Evolutionary conservation across 805 yeast genomes (phyloP).

Genomic region (Priceomyces castillae): DNA sequence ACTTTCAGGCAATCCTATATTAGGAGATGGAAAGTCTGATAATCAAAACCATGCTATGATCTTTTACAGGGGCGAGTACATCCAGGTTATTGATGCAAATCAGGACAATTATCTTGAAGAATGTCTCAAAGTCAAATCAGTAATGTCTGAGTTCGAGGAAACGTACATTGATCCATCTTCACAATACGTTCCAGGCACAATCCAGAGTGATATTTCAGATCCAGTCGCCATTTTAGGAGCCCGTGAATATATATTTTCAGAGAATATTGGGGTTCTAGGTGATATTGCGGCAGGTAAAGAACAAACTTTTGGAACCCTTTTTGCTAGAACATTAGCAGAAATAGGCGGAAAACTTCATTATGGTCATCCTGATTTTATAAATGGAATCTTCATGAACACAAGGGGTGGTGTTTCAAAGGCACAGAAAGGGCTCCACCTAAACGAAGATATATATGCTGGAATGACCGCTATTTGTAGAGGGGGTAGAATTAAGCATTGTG

Average conservation of each 20-base stretch:
- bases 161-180: conserved; percentile 52
- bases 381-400: conserved; percentile 88
- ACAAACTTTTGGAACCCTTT: conserved; percentile 93
- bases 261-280: conserved; percentile 87
- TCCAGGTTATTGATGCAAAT: conserved; percentile 93
- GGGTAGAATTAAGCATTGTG: conserved; percentile 93
- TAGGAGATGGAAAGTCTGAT: conserved; percentile 96
- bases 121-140: conserved; percentile 84
- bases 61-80: conserved; percentile 89
- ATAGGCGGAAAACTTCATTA: conserved; percentile 94
- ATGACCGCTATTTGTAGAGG: conserved; percentile 88
- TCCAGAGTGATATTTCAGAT: conserved; percentile 4
- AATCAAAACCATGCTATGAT: conserved; percentile 88
- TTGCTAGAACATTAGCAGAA: conserved; percentile 89
- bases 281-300: conserved; percentile 98
- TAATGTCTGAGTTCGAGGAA: conserved; percentile 90
- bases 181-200: conserved; percentile 53
- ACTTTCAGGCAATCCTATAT: conserved; percentile 88
- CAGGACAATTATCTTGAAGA: conserved; percentile 96
- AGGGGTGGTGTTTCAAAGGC: conserved; percentile 96
- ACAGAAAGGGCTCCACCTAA: conserved; percentile 86
- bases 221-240: conserved; percentile 92
- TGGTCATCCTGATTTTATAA: conserved; percentile 95
- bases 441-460: conserved; percentile 96
- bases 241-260: conserved; percentile 91